Base-by-base conservation (phyloP, 345 rosid species). In the Syzygium oleosum region DNA sequence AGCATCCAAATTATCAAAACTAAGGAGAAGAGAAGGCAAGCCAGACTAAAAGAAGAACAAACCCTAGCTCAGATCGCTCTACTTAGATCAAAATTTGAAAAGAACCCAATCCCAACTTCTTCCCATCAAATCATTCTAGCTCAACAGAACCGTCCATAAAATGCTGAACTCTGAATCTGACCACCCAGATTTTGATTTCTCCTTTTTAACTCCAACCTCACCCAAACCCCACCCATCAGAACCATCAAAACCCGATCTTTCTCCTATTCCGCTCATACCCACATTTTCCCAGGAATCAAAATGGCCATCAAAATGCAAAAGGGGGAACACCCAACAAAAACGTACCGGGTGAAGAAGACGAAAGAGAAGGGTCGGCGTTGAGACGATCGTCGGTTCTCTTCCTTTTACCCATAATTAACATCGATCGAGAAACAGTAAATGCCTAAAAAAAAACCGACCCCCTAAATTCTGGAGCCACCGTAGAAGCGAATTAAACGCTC, bases 301-400 rank as follows among this genome's bases (percentile, higher is more conserved):
- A 73, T 41, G 80, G 49, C 49, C 83, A 73, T 73, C 83, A 7
- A 73, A 73, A 73, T 73, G 83, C 49, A 73, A 73, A 73, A 38
- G 15, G 49, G 23, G 27, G 22, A 38, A 22, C 59, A 38, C 83
- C 1, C 65, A 29, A 84, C 54, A 31, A 51, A 73, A 91, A 87
- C 53, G 77, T 88, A 93, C 93, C 94, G 84, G 94, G 88, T 79
- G 94, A 87, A 92, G 92, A 25, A 86, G 84, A 86, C 56, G 88
- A 52, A 53, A 80, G 52, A 87, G 92, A 91, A 41, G 78, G 85
- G 61, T 86, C 55, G 88, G 52, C 51, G 22, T 59, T 73, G 89
- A 83, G 85, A 29, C 84, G 86, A 38, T 87, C 88, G 61, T 85
- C 41, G 86, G 61, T 87, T 89, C 90, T 85, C 91, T 88, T 91